Evolutionary conservation across 495 filamentous ascomycete species (phyloP).

Genomic region (Neurospora sp.): DNA sequence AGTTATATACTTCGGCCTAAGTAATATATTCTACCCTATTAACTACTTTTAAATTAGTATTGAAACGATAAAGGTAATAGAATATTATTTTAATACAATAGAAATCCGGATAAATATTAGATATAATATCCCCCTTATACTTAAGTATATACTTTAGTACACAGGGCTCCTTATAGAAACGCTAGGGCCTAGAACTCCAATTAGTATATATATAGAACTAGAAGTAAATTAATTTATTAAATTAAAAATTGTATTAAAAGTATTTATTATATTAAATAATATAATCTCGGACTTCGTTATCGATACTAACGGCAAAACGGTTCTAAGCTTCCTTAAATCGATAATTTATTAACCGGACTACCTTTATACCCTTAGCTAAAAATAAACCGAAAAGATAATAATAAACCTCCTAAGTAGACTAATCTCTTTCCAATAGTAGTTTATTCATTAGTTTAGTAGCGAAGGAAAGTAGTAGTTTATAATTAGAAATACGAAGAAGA

Average conservation of each 20-base stretch:
- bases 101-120: neutral
- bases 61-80: neutral
- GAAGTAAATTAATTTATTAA: neutral
- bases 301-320: neutral
- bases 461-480: no score
- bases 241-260: neutral
- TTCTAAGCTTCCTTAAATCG: neutral
- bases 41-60: neutral
- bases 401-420: no score
- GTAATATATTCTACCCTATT: neutral
- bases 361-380: no score
- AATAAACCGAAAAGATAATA: no score
- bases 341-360: no score
- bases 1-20: neutral
- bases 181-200: neutral
- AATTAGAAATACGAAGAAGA: no score
- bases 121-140: neutral
- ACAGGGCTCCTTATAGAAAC: no score
- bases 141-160: neutral
- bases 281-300: neutral
- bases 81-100: neutral
- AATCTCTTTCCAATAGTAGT: no score
- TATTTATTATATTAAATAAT: neutral
- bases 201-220: neutral
- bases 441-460: no score